Evolutionary conservation across 768 basidiomycete genomes (phyloP).

Genomic region (Phlebiopsis gigantea): DNA sequence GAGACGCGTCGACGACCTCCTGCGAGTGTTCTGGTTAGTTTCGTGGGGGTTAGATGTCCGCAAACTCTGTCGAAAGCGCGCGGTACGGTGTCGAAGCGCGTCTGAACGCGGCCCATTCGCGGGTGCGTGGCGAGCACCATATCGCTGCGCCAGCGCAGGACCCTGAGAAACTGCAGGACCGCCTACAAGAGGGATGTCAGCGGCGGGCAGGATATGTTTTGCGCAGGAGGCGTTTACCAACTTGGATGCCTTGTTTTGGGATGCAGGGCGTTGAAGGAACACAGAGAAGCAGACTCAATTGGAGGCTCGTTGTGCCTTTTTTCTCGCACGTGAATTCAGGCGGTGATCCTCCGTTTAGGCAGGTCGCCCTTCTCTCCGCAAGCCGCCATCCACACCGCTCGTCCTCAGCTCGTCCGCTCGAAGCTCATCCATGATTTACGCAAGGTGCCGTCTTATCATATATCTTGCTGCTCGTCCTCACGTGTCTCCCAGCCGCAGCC

Average conservation of each 20-base stretch:
- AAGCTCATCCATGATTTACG: not conserved
- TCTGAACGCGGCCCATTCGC: not conserved
- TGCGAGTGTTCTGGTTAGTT: not conserved
- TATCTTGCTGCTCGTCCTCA: not conserved
- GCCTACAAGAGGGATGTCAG: not conserved
- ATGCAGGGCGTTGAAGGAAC: not conserved
- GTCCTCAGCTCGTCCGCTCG: not conserved
- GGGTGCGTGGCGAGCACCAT: not conserved
- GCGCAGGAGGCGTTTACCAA: not conserved
- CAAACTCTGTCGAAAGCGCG: not conserved
- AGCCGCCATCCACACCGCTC: not conserved
- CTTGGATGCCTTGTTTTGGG: constrained; percentile 5
- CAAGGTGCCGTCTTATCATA: constrained; percentile 4
- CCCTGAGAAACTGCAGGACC: not conserved
- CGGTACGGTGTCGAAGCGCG: not conserved
- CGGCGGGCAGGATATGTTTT: not conserved
- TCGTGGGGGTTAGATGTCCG: not conserved
- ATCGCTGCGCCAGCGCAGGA: not conserved
- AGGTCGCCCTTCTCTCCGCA: not conserved
- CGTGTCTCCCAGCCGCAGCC: not conserved
- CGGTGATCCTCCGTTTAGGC: constrained; percentile 9
- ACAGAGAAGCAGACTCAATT: constrained; percentile 1
- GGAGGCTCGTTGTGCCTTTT: constrained; percentile 1
- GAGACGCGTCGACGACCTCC: not conserved
- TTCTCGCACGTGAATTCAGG: constrained; percentile 10